Base-by-base conservation (phyloP, 805 yeast genomes). In the Torulaspora indica region DNA sequence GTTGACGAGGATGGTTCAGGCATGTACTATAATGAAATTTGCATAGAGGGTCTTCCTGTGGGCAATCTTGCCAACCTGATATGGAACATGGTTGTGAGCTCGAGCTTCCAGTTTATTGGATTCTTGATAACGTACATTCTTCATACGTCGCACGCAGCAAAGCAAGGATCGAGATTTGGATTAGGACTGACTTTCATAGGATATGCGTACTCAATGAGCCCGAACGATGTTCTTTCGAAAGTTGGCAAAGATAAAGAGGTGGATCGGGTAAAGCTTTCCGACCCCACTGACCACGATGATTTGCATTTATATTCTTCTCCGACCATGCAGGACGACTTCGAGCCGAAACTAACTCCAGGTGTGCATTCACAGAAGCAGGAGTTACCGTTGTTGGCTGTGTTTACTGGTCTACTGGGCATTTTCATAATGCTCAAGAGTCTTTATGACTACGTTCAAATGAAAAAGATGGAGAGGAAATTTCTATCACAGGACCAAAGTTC, bases 61-160 rank as follows among this genome's bases (percentile, higher is more conserved):
- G 98, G 98, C 2, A 85, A 85, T 57, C 63, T 85, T n/a, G 79
- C 95, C 29, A 87, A 86, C 58, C 82, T 90, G 56, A 66, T 86
- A 4, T 91, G 98, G 98, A 91, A 90, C 66, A 73, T 81, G 53
- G 74, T 88, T 53, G 95, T 93, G 2, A 81, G 95, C 18, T 75
- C 87, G n/a, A 83, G 95, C 32, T 93, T 93, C 71, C 96, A 91
- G 66, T 86, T 85, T 62, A 83, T 91, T 25, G 98, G 98, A 3
- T 93, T 93, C 66, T 72, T 93, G 33, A 73, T 91, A 43, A 90
- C 98, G 6, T 93, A 90, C 61, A 69, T 91, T 35, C 71, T 93
- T 43, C 98, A 93, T 66, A 91, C 98, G 0, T 86, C 97, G 2
- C 98, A 93, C 62, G 97, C 98, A 4, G 95, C 97, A 3, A 88